Percentiles rank a stretch among this genome's conserved stretches.
Conservation (phyloP, 768 basidiomycete species). For the Hirschioporus abietinus region DNA sequence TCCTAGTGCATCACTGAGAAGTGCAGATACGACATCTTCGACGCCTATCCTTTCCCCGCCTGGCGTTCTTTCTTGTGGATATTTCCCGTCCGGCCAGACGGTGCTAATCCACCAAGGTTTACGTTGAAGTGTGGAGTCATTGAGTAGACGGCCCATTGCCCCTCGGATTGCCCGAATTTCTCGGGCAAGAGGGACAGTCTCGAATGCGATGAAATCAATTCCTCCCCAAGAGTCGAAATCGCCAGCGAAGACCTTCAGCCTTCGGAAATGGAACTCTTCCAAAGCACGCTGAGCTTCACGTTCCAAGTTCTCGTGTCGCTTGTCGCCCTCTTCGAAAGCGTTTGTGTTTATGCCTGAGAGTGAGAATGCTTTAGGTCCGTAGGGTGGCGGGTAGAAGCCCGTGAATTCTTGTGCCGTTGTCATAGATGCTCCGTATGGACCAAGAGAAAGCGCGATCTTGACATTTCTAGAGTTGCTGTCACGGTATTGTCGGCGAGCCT, state of each 20-base stretch:
- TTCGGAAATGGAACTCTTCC: conserved; percentile 55
- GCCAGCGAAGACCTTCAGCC: conserved; percentile 48
- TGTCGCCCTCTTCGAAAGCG: conserved; percentile 31
- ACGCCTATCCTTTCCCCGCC: conserved; percentile 24
- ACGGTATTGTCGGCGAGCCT: conserved; percentile 40
- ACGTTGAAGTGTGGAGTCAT: conserved; percentile 17
- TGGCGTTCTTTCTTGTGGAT: conserved; percentile 33
- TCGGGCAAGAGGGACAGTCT: conserved; percentile 65
- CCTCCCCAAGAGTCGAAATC: conserved; percentile 45
- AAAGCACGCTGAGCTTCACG: conserved; percentile 45
- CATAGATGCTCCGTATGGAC: conserved; percentile 68
- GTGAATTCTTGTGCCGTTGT: conserved; percentile 61
- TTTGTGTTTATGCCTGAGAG: conserved; percentile 31
- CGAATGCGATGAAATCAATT: conserved; percentile 67
- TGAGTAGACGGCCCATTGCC: conserved; percentile 43
- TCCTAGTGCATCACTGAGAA: conserved; percentile 11
- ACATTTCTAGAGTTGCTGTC: conserved; percentile 20
- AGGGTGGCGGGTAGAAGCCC: conserved; percentile 73
- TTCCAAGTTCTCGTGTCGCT: conserved; percentile 20
- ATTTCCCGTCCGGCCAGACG: conserved; percentile 50
- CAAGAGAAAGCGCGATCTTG: conserved; percentile 63
- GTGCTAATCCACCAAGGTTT: conserved; percentile 78
- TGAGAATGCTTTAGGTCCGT: conserved; percentile 47
- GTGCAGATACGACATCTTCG: conserved; percentile 34
- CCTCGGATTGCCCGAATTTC: conserved; percentile 62